Evolutionary conservation across 164 flowering plant genomes (phyloP).

Genomic region (Saururus chinensis): DNA sequence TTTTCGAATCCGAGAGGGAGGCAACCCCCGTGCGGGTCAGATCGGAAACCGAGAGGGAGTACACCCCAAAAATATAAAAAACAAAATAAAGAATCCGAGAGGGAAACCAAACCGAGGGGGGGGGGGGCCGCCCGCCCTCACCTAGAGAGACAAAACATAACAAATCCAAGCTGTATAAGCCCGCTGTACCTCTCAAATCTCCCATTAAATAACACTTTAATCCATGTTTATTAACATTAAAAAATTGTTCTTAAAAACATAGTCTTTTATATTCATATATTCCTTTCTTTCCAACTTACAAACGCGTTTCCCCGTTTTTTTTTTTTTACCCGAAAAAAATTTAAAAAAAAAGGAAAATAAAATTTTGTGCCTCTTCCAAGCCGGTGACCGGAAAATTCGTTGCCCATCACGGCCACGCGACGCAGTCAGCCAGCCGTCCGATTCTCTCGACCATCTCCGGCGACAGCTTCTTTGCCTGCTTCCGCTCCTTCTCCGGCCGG

Average conservation of each 20-base stretch:
- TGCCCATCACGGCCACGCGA: constrained; percentile 29
- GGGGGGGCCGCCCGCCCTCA: too few species aligned
- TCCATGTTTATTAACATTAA: neutral
- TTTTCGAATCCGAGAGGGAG: neutral
- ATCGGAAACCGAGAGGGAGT: neutral
- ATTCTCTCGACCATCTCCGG: constrained; percentile 69
- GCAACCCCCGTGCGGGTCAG: constrained; percentile 2
- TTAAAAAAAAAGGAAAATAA: neutral
- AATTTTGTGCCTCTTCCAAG: neutral
- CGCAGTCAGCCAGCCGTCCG: constrained; percentile 73
- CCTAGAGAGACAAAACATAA: neutral
- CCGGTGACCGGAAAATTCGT: neutral
- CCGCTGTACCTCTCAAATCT: neutral
- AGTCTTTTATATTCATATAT: constrained; percentile 1
- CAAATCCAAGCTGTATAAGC: neutral
- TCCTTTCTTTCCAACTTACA: constrained; percentile 15
- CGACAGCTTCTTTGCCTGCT: constrained; percentile 53
- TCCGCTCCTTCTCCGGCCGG: constrained; percentile 50
- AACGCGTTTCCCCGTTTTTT: constrained; percentile 19
- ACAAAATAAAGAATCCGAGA: neutral
- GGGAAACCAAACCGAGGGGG: neutral
- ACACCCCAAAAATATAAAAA: neutral
- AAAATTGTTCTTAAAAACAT: too few species aligned
- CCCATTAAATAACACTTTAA: neutral
- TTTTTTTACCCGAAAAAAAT: constrained; percentile 6